These are phyloP conservation scores for Naegleria lovaniensis DNA, from an alignment of 208 protist species.

Conservation along the genomic window DNA sequence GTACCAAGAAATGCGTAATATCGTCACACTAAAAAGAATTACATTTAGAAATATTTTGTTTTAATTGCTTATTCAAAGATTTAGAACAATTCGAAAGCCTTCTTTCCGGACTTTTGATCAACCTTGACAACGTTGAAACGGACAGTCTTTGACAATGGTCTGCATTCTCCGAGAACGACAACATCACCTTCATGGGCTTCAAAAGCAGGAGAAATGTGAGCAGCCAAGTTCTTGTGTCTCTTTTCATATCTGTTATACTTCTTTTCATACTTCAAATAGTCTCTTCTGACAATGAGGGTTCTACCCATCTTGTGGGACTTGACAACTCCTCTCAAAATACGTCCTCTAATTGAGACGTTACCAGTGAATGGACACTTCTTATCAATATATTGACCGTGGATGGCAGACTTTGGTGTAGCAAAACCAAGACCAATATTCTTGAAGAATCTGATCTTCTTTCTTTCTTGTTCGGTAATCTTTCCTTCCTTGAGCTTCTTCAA, in stretches of 20 bases:
- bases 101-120: conserved; percentile 39
- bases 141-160: conserved; percentile 99
- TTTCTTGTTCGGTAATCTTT: conserved; percentile 44
- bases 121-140: conserved; percentile 98
- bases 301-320: conserved; percentile 97
- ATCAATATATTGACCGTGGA: conserved; percentile 98
- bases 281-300: conserved; percentile 95
- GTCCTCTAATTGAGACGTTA: conserved; percentile 97
- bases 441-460: conserved; percentile 75
- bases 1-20: too few relatives aligned
- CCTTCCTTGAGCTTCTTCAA: conserved; percentile 50
- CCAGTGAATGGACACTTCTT: conserved; percentile 99
- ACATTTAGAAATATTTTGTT: neutral
- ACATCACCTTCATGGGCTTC: conserved; percentile 94
- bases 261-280: conserved; percentile 99
- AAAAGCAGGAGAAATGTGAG: conserved; percentile 97
- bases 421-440: conserved; percentile 98
- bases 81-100: conserved; percentile 25
- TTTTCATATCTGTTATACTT: conserved; percentile 99
- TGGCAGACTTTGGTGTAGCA: conserved; percentile 94
- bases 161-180: conserved; percentile 98
- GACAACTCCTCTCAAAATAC: conserved; percentile 95
- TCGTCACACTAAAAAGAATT: neutral
- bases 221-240: conserved; percentile 97
- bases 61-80: neutral